Base-by-base conservation (phyloP, 1,139 yeast species). In the Pichia sp. region DNA sequence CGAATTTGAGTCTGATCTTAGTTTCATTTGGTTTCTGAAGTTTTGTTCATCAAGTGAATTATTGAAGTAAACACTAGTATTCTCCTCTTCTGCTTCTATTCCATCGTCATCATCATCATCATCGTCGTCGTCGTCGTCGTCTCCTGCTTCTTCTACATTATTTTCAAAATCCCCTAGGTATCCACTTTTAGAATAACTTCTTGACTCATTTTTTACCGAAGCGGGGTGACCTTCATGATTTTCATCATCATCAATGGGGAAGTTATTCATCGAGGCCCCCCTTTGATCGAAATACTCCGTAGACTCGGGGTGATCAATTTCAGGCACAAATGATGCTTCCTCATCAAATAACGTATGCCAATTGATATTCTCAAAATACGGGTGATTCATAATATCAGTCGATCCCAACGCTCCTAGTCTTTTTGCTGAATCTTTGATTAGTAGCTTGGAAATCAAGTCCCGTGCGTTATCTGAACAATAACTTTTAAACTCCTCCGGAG, bases 211-310 rank as follows among this genome's bases (percentile, higher is more conserved):
- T 29, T 34, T 9, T 29, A n/a, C 26, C 9, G 9, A 11, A 34
- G 36, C 16, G 23, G 23, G 23, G 9, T 38, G 27, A 10, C n/a
- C 7, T 4, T 23, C 11, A 27, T 23, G 69, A 36, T 68, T 72
- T 27, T 68, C 70, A 36, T 65, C 75, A 23, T 66, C 69, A 47
- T 78, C 85, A 37, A 66, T 64, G 0, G 84, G 83, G 46, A 85
- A 81, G 48, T 75, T 78, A 4, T 74, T 70, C 49, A 82, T 62
- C 11, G 72, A 77, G 0, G 97, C 97, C 5, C 99, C 99, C 54
- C 99, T 76, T 8, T 75, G 58, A 57, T 94, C 98, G 64, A 92
- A 94, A 59, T 92, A 92, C 47, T 88, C 95, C 0, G 97, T 90
- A 46, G 82, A 80, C 56, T 85, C 95, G 0, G 96, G 96, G 55